Conservation (phyloP, 371 early-diverging fungal species). For the Mucor circinelloides region DNA sequence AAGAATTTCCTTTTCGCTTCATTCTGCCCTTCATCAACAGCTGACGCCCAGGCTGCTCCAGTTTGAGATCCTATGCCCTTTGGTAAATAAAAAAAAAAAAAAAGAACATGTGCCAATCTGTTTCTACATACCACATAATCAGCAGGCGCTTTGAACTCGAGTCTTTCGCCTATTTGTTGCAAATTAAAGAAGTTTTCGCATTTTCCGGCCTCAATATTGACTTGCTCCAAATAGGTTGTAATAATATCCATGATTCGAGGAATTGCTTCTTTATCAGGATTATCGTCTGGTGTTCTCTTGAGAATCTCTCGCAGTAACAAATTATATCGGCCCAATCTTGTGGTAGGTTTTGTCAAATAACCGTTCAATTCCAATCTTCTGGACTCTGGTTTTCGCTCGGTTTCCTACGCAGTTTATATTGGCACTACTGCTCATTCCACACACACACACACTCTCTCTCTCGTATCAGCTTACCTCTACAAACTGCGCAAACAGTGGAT, state of each 20-base stretch:
- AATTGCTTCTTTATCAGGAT: conserved; percentile 74
- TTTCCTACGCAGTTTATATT: conserved; percentile 37
- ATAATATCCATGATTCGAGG: conserved; percentile 69
- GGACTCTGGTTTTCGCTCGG: conserved; percentile 77
- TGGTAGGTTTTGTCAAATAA: conserved; percentile 87
- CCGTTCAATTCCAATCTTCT: conserved; percentile 80
- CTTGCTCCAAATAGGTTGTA: conserved; percentile 67
- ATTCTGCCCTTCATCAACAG: conserved; percentile 83
- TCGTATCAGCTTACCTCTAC: conserved; percentile 53
- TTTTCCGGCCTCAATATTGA: conserved; percentile 83
- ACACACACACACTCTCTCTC: neutral
- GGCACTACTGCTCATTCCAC: neutral
- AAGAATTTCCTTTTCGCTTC: conserved; percentile 65
- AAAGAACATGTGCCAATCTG: conserved; percentile 22
- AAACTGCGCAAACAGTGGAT: conserved; percentile 70
- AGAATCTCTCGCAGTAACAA: conserved; percentile 84
- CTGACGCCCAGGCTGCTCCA: conserved; percentile 58
- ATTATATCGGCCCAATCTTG: conserved; percentile 88
- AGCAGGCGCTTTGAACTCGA: conserved; percentile 50
- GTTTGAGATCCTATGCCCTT: conserved; percentile 40
- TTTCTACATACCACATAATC: conserved; percentile 70
- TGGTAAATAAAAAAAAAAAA: conserved; percentile 9
- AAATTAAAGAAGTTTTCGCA: conserved; percentile 65
- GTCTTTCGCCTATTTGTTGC: conserved; percentile 37
- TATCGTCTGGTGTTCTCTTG: conserved; percentile 79